Conservation (phyloP, 2,329 filamentous ascomycete species). For the Eurotiales sp. region DNA sequence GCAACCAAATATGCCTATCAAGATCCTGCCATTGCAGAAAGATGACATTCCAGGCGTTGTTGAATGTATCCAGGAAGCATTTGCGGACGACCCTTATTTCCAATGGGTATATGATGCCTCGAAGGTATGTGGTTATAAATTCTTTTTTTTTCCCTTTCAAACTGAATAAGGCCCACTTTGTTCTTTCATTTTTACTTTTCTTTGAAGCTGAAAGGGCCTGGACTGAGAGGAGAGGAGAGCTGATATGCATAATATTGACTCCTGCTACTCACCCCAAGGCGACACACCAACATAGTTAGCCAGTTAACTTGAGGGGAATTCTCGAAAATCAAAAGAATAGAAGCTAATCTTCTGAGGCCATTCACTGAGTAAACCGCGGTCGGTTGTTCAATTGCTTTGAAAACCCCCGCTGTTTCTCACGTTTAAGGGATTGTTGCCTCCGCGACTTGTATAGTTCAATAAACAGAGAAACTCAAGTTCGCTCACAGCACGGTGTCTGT, state of each 20-base stretch:
- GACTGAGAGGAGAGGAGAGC: too few relatives aligned
- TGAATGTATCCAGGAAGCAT: slow-evolving; percentile 63
- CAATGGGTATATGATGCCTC: slow-evolving; percentile 60
- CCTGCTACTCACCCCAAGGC: too few relatives aligned
- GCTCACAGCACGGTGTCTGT: slow-evolving; percentile 62
- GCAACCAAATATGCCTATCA: slow-evolving; percentile 37
- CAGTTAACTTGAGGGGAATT: not conserved
- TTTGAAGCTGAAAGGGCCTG: too few relatives aligned
- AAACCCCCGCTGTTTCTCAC: slow-evolving; percentile 14
- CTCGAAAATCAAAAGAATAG: slow-evolving; percentile 17
- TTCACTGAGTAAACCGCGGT: slow-evolving; percentile 13
- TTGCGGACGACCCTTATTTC: slow-evolving; percentile 64
- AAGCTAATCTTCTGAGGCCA: slow-evolving; percentile 14
- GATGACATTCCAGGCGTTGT: slow-evolving; percentile 62
- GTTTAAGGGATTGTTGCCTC: slow-evolving; percentile 1
- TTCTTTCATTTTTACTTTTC: too few relatives aligned
- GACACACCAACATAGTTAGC: too few relatives aligned
- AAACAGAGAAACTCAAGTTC: slow-evolving; percentile 59
- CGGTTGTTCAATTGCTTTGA: slow-evolving; percentile 3
- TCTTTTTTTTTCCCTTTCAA: too few relatives aligned
- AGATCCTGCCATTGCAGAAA: slow-evolving; percentile 54
- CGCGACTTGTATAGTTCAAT: slow-evolving; percentile 50
- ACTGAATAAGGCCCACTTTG: too few relatives aligned
- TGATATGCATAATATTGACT: too few relatives aligned
- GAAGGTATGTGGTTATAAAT: slow-evolving; percentile 43